These are phyloP conservation scores for Phaeosphaeria sp. DNA, from an alignment of 2,329 filamentous ascomycete species.

Conservation along the genomic window DNA sequence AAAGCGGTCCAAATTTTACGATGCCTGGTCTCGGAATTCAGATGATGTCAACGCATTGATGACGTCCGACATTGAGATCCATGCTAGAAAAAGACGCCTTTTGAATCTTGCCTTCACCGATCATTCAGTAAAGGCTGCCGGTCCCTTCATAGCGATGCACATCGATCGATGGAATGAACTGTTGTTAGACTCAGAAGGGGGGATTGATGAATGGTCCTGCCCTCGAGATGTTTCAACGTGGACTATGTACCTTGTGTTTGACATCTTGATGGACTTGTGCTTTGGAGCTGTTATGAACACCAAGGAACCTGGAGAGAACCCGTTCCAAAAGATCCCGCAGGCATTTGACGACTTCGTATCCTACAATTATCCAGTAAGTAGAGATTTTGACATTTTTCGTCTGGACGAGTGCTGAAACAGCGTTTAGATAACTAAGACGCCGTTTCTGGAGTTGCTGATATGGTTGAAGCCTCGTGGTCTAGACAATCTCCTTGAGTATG, in stretches of 20 bases:
- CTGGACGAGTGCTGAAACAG: no score
- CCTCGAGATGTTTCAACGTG: constrained; percentile 10
- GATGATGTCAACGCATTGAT: constrained; percentile 17
- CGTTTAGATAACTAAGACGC: constrained; percentile 13
- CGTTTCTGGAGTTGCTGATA: constrained; percentile 12
- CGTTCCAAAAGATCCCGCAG: constrained; percentile 16
- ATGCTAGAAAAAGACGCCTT: constrained; percentile 18
- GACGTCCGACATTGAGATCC: constrained; percentile 8
- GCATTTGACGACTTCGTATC: constrained; percentile 11
- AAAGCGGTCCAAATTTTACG: constrained; percentile 19
- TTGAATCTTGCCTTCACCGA: constrained; percentile 25
- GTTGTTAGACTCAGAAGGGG: constrained; percentile 1
- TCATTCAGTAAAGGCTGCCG: constrained; percentile 13
- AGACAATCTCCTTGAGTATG: constrained; percentile 9
- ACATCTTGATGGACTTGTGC: constrained; percentile 53
- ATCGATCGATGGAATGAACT: constrained; percentile 20
- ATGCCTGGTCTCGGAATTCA: constrained; percentile 12
- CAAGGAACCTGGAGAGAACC: constrained; percentile 30
- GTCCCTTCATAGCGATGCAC: constrained; percentile 15
- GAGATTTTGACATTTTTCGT: no score
- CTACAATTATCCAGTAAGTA: constrained; percentile 15
- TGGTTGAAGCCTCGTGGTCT: constrained; percentile 20
- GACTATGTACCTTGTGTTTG: constrained; percentile 48
- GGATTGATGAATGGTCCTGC: constrained; percentile 13
- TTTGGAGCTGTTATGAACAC: constrained; percentile 44